phyloP scores from a whole-genome alignment of 2,329 filamentous ascomycete genomes.

The Diplodia corticola region DNA sequence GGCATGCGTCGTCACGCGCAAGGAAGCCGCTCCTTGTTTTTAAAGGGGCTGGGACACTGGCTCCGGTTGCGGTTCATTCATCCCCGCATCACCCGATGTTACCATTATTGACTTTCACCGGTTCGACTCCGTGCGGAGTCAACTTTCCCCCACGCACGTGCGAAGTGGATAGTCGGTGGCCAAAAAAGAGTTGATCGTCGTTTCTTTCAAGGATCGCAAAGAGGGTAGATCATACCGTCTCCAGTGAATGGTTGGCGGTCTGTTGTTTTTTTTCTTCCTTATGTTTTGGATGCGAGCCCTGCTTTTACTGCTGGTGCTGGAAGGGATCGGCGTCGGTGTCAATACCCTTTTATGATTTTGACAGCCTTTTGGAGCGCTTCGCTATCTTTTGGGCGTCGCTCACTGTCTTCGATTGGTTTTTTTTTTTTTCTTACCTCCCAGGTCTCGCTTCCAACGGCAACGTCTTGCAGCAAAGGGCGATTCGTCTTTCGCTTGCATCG shows the following conservation, averaged over 20 bases:
- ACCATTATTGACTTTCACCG: not conserved
- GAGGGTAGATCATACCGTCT: constrained; percentile 10
- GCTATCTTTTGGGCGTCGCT: not conserved
- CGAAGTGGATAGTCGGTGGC: not conserved
- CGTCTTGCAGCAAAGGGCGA: not conserved
- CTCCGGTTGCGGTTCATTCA: not conserved
- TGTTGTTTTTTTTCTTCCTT: not conserved
- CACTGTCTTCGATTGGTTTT: not conserved
- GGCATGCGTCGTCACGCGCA: not conserved
- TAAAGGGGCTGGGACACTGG: not conserved
- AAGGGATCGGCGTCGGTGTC: constrained; percentile 13
- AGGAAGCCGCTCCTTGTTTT: not conserved
- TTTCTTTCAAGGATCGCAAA: not conserved
- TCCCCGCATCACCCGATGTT: not conserved
- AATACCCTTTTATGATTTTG: constrained; percentile 14
- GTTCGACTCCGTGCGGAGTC: not conserved
- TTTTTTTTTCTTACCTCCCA: not conserved
- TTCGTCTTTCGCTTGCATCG: not conserved
- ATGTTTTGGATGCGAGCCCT: not conserved
- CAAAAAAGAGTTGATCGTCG: not conserved
- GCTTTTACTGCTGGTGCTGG: not conserved
- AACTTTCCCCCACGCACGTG: not conserved
- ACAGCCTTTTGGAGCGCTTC: not conserved
- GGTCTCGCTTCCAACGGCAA: not conserved
- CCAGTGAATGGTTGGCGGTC: not conserved